Evolutionary conservation across 2,329 filamentous ascomycete genomes (phyloP).

Genomic region (Scytalidium sp.): DNA sequence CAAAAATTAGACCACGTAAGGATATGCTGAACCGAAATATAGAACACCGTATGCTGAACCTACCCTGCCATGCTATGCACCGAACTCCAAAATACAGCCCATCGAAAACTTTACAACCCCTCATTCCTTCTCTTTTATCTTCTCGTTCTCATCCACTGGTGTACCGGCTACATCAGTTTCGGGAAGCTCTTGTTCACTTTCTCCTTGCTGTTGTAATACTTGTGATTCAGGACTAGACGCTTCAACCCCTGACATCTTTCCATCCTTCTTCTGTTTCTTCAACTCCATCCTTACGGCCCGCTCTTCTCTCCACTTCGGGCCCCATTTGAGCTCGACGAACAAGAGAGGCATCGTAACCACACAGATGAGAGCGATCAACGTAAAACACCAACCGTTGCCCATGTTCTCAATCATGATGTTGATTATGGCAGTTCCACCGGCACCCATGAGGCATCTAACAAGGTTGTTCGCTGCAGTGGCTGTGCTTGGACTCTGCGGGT

Average conservation of each 20-base stretch:
- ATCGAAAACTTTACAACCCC: too few species aligned
- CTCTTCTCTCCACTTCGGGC: slow-evolving; percentile 48
- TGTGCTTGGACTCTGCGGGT: slow-evolving; percentile 57
- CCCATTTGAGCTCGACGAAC: slow-evolving; percentile 45
- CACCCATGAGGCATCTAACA: slow-evolving; percentile 58
- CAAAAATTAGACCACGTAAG: too few species aligned
- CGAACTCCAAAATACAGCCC: too few species aligned
- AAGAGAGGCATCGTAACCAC: slow-evolving; percentile 45
- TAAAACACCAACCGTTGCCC: slow-evolving; percentile 62
- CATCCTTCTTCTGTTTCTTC: slow-evolving; percentile 26
- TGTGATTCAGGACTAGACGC: neutral
- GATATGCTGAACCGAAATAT: too few species aligned
- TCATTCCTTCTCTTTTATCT: too few species aligned
- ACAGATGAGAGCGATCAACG: slow-evolving; percentile 52
- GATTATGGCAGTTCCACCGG: slow-evolving; percentile 56
- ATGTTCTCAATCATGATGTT: slow-evolving; percentile 54
- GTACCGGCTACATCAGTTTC: too few species aligned
- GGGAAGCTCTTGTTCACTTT: too few species aligned
- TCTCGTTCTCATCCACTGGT: too few species aligned
- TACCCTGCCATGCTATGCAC: too few species aligned
- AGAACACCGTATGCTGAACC: too few species aligned
- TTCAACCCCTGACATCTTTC: neutral
- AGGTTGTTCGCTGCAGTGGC: slow-evolving; percentile 64
- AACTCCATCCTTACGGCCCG: slow-evolving; percentile 40
- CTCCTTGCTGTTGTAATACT: neutral